Base-by-base conservation (phyloP, 345 rosid species). In the Ceriops zippeliana region DNA sequence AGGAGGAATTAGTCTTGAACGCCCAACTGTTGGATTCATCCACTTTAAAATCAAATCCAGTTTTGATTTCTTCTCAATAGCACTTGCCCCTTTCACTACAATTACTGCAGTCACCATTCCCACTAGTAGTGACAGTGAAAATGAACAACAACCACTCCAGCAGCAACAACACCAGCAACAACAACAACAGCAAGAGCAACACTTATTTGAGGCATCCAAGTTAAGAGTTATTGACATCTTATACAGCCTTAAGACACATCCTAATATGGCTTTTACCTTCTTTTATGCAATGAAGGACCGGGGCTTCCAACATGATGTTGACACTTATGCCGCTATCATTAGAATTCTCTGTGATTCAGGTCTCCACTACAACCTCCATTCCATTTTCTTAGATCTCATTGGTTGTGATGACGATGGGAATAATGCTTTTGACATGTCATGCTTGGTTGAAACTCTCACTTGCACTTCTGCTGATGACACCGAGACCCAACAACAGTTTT, bases 191-290 rank as follows among this genome's bases (percentile, higher is more conserved):
- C 59, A 7, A 54, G 16, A 54, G 16, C 59, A 54, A 13, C 59
- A 22, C 10, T 54, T 54, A 6, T 54, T 22, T 26, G 59, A 54
- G 59, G 59, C 24, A 7, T 54, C 59, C 16, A 54, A 54, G 15
- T 22, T 54, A 54, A 54, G 28, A 26, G 59, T 54, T 30, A 54
- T 54, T 21, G 28, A 54, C 28, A 26, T 54, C 15, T 52, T 61
- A 35, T 62, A 61, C 66, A 52, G 34, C 61, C 73, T 70, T 62
- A 70, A 70, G 67, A 16, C 62, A 24, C 38, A 61, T 20, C 73
- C 73, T 15, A 9, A 13, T 53, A 47, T 22, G 20, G 73, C 73
- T 52, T 62, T 70, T 35, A 49, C 73, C 28, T 24, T 70, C 73
- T 70, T 70, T 62, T 51, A n/a, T 26, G 24, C 62, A 24, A 34